Evolutionary conservation across 2,329 filamentous ascomycete genomes (phyloP).

Genomic region (Colletotrichum tanaceti): DNA sequence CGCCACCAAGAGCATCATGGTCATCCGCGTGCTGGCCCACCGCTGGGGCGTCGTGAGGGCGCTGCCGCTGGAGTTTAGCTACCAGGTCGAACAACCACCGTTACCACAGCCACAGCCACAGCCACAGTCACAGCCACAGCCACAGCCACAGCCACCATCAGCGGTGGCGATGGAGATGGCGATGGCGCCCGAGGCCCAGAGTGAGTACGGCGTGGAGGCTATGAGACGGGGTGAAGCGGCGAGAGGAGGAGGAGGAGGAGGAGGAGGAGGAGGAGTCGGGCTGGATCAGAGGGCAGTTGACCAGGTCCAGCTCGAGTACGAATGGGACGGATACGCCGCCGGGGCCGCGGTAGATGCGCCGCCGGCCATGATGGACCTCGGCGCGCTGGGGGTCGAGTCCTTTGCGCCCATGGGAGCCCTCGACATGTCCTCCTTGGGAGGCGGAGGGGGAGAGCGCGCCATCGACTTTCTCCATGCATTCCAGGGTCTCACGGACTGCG

Average conservation of each 20-base stretch:
- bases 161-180: no score
- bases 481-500: slow-evolving; percentile 21
- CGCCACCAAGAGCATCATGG: slow-evolving; percentile 25
- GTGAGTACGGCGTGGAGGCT: background rate
- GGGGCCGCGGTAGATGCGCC: background rate
- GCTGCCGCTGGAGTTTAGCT: slow-evolving; percentile 24
- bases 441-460: slow-evolving; percentile 1
- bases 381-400: slow-evolving; percentile 9
- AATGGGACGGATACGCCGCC: slow-evolving; percentile 21
- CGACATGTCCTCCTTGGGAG: slow-evolving; percentile 10
- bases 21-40: slow-evolving; percentile 29
- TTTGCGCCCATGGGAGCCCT: slow-evolving; percentile 12
- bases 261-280: background rate
- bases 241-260: no score
- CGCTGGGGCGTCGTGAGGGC: slow-evolving; percentile 35
- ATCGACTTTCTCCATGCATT: slow-evolving; percentile 20
- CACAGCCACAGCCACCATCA: no score
- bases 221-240: background rate
- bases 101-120: no score
- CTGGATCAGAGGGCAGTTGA: background rate
- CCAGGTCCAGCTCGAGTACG: slow-evolving; percentile 19
- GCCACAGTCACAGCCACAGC: no score
- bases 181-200: background rate
- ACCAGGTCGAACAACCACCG: slow-evolving; percentile 11
- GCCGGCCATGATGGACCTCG: background rate